Evolutionary conservation across 164 flowering plant species (phyloP).

Genomic region (Stephania japonica): DNA sequence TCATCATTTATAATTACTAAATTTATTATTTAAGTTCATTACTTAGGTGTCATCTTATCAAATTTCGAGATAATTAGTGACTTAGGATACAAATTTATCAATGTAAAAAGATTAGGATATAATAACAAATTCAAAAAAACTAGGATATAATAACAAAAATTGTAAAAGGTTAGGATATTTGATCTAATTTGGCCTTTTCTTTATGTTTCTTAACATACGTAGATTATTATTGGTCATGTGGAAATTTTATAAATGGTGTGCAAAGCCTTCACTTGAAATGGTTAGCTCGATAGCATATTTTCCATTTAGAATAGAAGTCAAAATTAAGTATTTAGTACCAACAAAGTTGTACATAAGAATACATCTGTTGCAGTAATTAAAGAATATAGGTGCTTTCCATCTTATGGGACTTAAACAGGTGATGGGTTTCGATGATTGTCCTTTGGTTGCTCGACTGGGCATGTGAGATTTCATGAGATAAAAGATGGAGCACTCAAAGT

Average conservation of each 20-base stretch:
- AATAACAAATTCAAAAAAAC: too few relatives aligned
- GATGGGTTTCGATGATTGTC: conserved; percentile 61
- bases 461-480: conserved; percentile 61
- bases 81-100: too few relatives aligned
- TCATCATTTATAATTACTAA: too few relatives aligned
- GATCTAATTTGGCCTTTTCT: too few relatives aligned
- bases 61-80: too few relatives aligned
- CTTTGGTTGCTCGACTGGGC: conserved; percentile 61
- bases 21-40: too few relatives aligned
- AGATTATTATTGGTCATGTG: background rate
- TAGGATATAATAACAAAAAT: too few relatives aligned
- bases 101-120: too few relatives aligned
- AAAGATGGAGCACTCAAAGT: conserved; percentile 74
- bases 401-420: conserved; percentile 65
- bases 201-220: background rate
- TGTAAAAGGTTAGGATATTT: too few relatives aligned
- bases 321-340: conserved; percentile 14
- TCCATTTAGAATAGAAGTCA: background rate
- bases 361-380: conserved; percentile 18
- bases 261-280: background rate
- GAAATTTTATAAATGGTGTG: background rate
- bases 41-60: too few relatives aligned
- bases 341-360: conserved; percentile 17
- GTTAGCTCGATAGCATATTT: background rate
- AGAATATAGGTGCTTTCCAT: conserved; percentile 41